A percentile compares a stretch with the other conserved stretches of the same genome.
Evolutionary conservation across 352 stramenopile genomes (phyloP).

Genomic region (Pythium grandisporangium): DNA sequence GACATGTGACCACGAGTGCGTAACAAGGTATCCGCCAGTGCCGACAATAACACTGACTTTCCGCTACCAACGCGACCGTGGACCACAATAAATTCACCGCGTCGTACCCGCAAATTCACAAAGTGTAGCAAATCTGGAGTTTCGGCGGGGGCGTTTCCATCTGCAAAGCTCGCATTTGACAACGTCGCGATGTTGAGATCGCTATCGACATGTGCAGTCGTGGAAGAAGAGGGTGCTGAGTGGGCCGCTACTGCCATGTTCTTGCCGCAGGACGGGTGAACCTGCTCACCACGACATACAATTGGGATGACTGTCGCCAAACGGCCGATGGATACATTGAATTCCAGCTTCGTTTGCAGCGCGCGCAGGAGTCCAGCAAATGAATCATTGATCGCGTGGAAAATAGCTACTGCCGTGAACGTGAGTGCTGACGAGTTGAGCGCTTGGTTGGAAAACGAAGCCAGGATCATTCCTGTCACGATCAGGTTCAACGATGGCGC

Average conservation of each 20-base stretch:
- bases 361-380: slow-evolving; percentile 11
- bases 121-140: slow-evolving; percentile 27
- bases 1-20: slow-evolving; percentile 24
- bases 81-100: slow-evolving; percentile 43
- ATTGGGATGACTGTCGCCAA: slow-evolving; percentile 15
- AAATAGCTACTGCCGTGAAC: slow-evolving; percentile 22
- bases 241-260: too few relatives aligned
- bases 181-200: too few relatives aligned
- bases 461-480: slow-evolving; percentile 17
- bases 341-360: slow-evolving; percentile 12
- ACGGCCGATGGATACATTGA: slow-evolving; percentile 18
- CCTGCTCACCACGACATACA: background rate
- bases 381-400: slow-evolving; percentile 28
- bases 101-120: slow-evolving; percentile 31
- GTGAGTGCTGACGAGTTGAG: slow-evolving; percentile 21
- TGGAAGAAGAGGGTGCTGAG: too few relatives aligned
- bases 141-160: slow-evolving; percentile 8
- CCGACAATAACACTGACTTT: slow-evolving; percentile 49
- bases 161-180: slow-evolving; percentile 37
- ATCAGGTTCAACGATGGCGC: slow-evolving; percentile 25
- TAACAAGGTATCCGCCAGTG: slow-evolving; percentile 38
- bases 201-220: too few relatives aligned
- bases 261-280: too few relatives aligned
- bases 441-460: slow-evolving; percentile 13
- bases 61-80: slow-evolving; percentile 49